phyloP scores from a whole-genome alignment of 768 basidiomycete genomes.

The Exsudoporus frostii region DNA sequence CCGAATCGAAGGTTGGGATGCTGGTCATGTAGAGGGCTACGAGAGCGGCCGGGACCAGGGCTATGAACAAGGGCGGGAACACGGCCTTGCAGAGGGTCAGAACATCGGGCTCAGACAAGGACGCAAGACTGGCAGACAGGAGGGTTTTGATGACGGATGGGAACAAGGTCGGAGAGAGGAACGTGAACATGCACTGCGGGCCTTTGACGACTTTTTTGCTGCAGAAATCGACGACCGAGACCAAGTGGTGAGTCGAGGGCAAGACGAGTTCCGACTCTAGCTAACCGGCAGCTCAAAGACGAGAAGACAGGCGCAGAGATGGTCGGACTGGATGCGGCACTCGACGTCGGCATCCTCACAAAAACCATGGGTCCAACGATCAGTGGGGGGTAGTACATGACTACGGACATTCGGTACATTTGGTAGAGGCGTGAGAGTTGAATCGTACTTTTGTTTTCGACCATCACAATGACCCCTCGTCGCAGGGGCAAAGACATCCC shows the following conservation, averaged over 20 bases:
- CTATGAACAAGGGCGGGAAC: slow-evolving; percentile 37
- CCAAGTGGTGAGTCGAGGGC: slow-evolving; percentile 21
- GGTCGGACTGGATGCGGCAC: slow-evolving; percentile 30
- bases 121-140: slow-evolving; percentile 26
- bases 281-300: slow-evolving; percentile 20
- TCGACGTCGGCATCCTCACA: neutral
- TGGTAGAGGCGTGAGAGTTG: slow-evolving; percentile 6
- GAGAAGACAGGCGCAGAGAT: slow-evolving; percentile 21
- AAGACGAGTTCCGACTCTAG: neutral
- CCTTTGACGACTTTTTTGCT: slow-evolving; percentile 55
- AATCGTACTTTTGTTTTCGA: neutral
- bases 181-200: slow-evolving; percentile 50
- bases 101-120: slow-evolving; percentile 36
- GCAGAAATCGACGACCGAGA: slow-evolving; percentile 38
- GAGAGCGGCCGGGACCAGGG: slow-evolving; percentile 45
- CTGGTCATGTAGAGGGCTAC: slow-evolving; percentile 46
- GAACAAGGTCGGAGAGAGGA: slow-evolving; percentile 46
- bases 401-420: neutral
- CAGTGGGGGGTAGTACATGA: slow-evolving; percentile 8
- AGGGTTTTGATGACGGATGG: slow-evolving; percentile 35
- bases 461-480: slow-evolving; percentile 33
- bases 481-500: slow-evolving; percentile 70
- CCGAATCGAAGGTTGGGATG: slow-evolving; percentile 42
- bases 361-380: slow-evolving; percentile 24
- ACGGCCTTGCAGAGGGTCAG: slow-evolving; percentile 37